Conservation (phyloP, 768 basidiomycete species). For the Podaxis sp. region DNA sequence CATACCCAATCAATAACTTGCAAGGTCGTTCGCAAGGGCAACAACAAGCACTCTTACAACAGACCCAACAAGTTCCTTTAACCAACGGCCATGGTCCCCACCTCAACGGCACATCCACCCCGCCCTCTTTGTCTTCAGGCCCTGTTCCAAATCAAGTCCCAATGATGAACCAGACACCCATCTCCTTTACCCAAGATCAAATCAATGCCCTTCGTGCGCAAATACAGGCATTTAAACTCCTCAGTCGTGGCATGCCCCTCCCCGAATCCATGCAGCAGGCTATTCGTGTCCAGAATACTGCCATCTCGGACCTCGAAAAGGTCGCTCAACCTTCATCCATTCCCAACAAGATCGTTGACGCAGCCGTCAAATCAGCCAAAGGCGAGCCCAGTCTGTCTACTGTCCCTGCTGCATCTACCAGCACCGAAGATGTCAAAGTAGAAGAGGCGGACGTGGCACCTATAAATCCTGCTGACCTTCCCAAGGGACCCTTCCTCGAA, state of each 20-base stretch:
- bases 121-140: conserved; percentile 43
- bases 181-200: conserved; percentile 76
- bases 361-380: conserved; percentile 70
- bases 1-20: conserved; percentile 13
- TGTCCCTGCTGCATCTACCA: conserved; percentile 20
- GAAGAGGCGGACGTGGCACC: conserved; percentile 46
- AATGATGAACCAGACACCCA: conserved; percentile 56
- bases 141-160: conserved; percentile 49
- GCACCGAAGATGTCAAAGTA: conserved; percentile 45
- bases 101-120: conserved; percentile 36
- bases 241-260: conserved; percentile 60
- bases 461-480: conserved; percentile 53
- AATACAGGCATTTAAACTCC: conserved; percentile 75
- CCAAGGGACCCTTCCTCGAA: conserved; percentile 74
- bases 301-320: conserved; percentile 61
- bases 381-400: conserved; percentile 32
- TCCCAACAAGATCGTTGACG: conserved; percentile 62
- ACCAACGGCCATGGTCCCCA: conserved; percentile 47
- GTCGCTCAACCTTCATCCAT: conserved; percentile 58
- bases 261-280: conserved; percentile 69
- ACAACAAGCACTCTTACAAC: conserved; percentile 24
- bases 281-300: conserved; percentile 59
- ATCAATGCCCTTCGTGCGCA: conserved; percentile 75
- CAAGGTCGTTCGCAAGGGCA: conserved; percentile 28
- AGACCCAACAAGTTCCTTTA: conserved; percentile 24